phyloP scores from a whole-genome alignment of 305 asterid species.

The Fraxinus angustifolia region DNA sequence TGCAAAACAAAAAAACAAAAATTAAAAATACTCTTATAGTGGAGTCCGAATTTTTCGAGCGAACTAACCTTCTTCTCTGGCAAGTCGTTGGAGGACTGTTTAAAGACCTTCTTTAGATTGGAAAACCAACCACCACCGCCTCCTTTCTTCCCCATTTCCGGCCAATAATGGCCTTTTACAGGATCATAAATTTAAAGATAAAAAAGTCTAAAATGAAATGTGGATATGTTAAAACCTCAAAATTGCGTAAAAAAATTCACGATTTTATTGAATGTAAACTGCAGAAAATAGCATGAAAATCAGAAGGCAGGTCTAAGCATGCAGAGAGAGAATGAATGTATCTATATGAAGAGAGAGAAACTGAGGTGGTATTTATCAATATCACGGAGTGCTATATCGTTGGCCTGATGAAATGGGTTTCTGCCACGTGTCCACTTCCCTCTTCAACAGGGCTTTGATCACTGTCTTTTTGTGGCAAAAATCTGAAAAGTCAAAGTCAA shows the following conservation, averaged over 20 bases:
- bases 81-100: conserved; percentile 55
- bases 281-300: conserved; percentile 11
- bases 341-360: neutral
- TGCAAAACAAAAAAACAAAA: neutral
- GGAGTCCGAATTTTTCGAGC: neutral
- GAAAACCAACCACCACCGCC: conserved; percentile 84
- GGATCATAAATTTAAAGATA: neutral
- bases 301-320: conserved; percentile 17
- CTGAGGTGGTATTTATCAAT: conserved; percentile 41
- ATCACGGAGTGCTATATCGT: conserved; percentile 53
- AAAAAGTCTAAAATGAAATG: neutral
- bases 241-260: neutral
- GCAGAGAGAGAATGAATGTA: conserved; percentile 15
- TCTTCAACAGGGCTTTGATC: conserved; percentile 21
- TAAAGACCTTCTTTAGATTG: conserved; percentile 76
- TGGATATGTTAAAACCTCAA: neutral
- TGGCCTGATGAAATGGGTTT: conserved; percentile 24
- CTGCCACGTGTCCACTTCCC: conserved; percentile 34
- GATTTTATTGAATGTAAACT: neutral
- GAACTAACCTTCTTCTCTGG: conserved; percentile 69
- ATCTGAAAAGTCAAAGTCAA: neutral
- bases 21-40: neutral
- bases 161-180: conserved; percentile 21
- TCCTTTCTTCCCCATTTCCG: conserved; percentile 83
- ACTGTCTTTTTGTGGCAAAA: neutral